Base-by-base conservation (phyloP, 2,329 filamentous ascomycete species). In the Achaetomium macrosporum region DNA sequence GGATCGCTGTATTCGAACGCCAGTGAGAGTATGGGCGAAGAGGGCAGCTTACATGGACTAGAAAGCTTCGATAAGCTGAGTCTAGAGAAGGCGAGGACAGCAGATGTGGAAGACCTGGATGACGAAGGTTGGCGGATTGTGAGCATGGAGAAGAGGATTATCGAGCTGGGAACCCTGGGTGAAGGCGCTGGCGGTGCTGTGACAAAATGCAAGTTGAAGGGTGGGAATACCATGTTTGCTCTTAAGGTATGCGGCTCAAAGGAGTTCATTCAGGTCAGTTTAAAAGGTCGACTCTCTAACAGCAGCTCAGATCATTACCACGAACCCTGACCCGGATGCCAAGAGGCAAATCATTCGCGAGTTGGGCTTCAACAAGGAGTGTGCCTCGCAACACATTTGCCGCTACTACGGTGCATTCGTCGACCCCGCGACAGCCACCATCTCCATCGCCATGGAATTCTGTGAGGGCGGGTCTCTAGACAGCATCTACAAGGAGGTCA, bases 391-490 rank as follows among this genome's bases (percentile, higher is more conserved):
- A 55, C 90, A 97, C 69, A 99, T 99, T 64, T 99, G 93, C 72
- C 84, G 87, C 58, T 99, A 99, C 73, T 99, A 96, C 65, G 93
- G 93, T 58, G 92, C 92, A 39, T 99, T 97, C 68, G 89, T 95
- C 68, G 92, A 99, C 67, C 88, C 93, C 54, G 87, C 90, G n/a
- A 95, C 90, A 10, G 90, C 91, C 47, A 97, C 92, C 44, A 97
- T 99, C 61, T 96, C 90, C 44, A 99, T 99, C 66, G 91, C 90
- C 53, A 99, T 99, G 93, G 93, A 99, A 68, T 97, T 95, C 65
- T 99, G 93, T 68, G 93, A 97, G 71, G 93, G 93, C 53, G 93
- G 93, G 49, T 96, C 90, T 43, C 79, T 99, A 17, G 91, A 99
- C 73, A 93, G 89, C 67, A 93, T 99, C 59, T 99, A 99, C 75